Evolutionary conservation across 345 rosid genomes (phyloP).

Genomic region (Corchorus olitorius): DNA sequence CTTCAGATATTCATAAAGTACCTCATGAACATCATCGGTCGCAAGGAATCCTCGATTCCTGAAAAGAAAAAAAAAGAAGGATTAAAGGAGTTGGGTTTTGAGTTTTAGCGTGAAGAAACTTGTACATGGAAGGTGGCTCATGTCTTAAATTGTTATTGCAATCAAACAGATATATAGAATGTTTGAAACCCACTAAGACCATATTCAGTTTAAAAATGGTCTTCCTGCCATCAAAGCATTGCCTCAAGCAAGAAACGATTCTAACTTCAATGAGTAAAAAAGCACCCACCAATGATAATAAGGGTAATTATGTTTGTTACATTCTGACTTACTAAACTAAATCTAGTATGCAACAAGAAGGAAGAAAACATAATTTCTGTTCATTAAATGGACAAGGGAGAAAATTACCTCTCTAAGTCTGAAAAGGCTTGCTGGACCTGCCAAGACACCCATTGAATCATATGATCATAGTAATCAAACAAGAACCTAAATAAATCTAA

Average conservation of each 20-base stretch:
- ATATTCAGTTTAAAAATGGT: background rate
- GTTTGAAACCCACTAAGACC: background rate
- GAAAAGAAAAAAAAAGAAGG: slow-evolving; percentile 19
- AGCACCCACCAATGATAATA: background rate
- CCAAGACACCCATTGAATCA: slow-evolving; percentile 8
- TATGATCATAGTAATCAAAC: background rate
- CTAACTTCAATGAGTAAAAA: background rate
- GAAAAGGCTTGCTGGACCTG: slow-evolving; percentile 72
- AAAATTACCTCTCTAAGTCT: slow-evolving; percentile 58
- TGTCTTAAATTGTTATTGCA: background rate
- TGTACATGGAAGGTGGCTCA: background rate
- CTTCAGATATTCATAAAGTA: slow-evolving; percentile 22
- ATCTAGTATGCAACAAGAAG: background rate
- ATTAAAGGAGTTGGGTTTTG: background rate
- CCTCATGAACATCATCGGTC: slow-evolving; percentile 60
- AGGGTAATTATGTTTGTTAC: background rate
- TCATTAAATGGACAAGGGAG: background rate
- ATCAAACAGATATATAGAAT: background rate
- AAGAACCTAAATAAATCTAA: background rate
- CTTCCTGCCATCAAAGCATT: background rate
- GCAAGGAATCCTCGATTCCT: slow-evolving; percentile 64
- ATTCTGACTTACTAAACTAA: background rate
- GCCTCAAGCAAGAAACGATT: background rate
- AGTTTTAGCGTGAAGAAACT: background rate
- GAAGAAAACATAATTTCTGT: background rate